A percentile compares a stretch with the other conserved stretches of the same genome.
These are phyloP conservation scores for Xylaria sp. DNA, from an alignment of 2,329 filamentous ascomycete genomes.

Conservation along the genomic window DNA sequence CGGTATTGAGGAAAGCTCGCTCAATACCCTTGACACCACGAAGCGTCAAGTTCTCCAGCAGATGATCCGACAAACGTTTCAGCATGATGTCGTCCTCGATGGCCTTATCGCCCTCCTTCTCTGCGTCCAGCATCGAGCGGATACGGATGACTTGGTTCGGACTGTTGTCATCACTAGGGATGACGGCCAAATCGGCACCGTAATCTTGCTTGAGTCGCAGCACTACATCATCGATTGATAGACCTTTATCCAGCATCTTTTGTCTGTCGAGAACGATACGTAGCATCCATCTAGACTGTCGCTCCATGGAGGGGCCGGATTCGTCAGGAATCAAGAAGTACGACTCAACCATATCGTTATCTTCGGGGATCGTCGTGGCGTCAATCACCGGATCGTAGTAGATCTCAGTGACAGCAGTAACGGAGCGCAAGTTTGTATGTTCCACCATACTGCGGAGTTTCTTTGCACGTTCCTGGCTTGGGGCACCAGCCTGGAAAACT, in stretches of 20 bases:
- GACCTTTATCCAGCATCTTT: conserved; percentile 89
- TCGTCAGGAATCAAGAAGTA: conserved; percentile 94
- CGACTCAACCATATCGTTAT: conserved; percentile 90
- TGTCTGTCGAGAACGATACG: conserved; percentile 90
- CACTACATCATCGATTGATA: conserved; percentile 88
- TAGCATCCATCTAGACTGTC: conserved; percentile 90
- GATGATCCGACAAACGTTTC: conserved; percentile 84
- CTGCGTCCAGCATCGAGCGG: conserved; percentile 68
- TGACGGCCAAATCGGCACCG: conserved; percentile 75
- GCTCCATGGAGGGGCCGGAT: conserved; percentile 52
- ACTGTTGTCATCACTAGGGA: conserved; percentile 97
- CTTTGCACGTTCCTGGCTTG: conserved; percentile 76
- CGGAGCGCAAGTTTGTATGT: conserved; percentile 86
- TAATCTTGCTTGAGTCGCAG: conserved; percentile 86
- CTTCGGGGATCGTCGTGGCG: conserved; percentile 77
- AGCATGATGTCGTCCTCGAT: conserved; percentile 88
- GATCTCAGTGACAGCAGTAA: conserved; percentile 88
- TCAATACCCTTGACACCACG: conserved; percentile 87
- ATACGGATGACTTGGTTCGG: conserved; percentile 93
- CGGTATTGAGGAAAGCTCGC: conserved; percentile 86
- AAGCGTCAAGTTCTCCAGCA: conserved; percentile 84
- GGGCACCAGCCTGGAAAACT: conserved; percentile 67
- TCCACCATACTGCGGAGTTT: conserved; percentile 82
- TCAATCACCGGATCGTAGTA: conserved; percentile 94
- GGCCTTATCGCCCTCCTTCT: conserved; percentile 57